These are phyloP conservation scores for Candida easanensis DNA, from an alignment of 805 yeast genomes.

Conservation along the genomic window DNA sequence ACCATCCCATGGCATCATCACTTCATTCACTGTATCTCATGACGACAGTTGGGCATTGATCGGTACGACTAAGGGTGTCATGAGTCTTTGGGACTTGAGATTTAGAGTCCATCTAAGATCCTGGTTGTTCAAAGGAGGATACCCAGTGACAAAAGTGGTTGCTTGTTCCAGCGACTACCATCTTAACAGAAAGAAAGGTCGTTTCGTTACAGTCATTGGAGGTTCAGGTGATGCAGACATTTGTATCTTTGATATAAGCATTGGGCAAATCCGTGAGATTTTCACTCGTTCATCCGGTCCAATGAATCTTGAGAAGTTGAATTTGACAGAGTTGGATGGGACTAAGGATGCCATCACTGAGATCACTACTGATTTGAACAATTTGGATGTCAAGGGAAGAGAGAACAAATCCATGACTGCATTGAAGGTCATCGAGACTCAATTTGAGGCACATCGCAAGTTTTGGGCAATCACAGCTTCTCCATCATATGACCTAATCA, in stretches of 20 bases:
- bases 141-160: conserved; percentile 47
- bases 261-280: conserved; percentile 51
- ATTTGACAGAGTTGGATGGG: conserved; percentile 17
- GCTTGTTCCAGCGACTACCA: conserved; percentile 40
- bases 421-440: conserved; percentile 18
- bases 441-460: conserved; percentile 17
- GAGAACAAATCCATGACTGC: conserved; percentile 19
- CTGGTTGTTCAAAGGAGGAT: conserved; percentile 54
- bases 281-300: conserved; percentile 23
- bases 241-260: conserved; percentile 74
- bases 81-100: conserved; percentile 81
- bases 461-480: conserved; percentile 22
- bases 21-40: conserved; percentile 55
- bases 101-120: conserved; percentile 58
- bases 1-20: conserved; percentile 61
- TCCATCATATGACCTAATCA: conserved; percentile 22
- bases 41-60: conserved; percentile 60
- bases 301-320: conserved; percentile 20
- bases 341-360: neutral
- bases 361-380: conserved; percentile 2
- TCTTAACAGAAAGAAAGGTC: conserved; percentile 33
- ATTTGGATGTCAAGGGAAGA: conserved; percentile 2
- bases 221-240: conserved; percentile 60
- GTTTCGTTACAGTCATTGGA: conserved; percentile 58
- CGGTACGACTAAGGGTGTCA: conserved; percentile 73